These are phyloP conservation scores for Amoeboradix gromovi DNA, from an alignment of 371 early-diverging fungal species.

Conservation along the genomic window DNA sequence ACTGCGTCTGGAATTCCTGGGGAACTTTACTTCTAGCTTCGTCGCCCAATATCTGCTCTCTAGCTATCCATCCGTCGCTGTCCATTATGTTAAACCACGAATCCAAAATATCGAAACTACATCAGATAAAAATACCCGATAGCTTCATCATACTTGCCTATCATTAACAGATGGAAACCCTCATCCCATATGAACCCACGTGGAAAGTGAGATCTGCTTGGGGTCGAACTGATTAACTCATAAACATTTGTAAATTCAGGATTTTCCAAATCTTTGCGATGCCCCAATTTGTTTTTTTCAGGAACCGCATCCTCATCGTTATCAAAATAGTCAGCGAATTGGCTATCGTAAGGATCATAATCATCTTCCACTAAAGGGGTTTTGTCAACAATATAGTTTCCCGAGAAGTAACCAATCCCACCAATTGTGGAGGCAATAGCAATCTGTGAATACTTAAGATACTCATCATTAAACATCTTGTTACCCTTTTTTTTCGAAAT, in stretches of 20 bases:
- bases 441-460: constrained; percentile 38
- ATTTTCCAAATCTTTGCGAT: constrained; percentile 3
- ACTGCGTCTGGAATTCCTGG: constrained; percentile 62
- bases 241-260: constrained; percentile 30
- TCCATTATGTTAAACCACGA: constrained; percentile 56
- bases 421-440: constrained; percentile 55
- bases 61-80: constrained; percentile 60
- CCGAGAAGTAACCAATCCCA: constrained; percentile 53
- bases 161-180: constrained; percentile 62
- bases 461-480: constrained; percentile 25
- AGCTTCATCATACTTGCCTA: constrained; percentile 43
- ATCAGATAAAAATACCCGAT: not conserved
- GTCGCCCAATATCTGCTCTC: constrained; percentile 75
- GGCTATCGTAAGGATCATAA: constrained; percentile 7
- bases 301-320: constrained; percentile 7
- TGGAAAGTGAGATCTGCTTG: constrained; percentile 75
- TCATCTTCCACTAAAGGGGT: constrained; percentile 10
- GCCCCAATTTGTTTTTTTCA: constrained; percentile 6
- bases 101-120: constrained; percentile 30
- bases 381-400: constrained; percentile 21
- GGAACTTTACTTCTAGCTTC: constrained; percentile 75
- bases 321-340: constrained; percentile 6
- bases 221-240: constrained; percentile 48
- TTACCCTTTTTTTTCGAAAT: constrained; percentile 10
- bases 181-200: constrained; percentile 89